These are phyloP conservation scores for Coemansia aciculifera DNA, from an alignment of 192 early-diverging fungal genomes.

Conservation along the genomic window DNA sequence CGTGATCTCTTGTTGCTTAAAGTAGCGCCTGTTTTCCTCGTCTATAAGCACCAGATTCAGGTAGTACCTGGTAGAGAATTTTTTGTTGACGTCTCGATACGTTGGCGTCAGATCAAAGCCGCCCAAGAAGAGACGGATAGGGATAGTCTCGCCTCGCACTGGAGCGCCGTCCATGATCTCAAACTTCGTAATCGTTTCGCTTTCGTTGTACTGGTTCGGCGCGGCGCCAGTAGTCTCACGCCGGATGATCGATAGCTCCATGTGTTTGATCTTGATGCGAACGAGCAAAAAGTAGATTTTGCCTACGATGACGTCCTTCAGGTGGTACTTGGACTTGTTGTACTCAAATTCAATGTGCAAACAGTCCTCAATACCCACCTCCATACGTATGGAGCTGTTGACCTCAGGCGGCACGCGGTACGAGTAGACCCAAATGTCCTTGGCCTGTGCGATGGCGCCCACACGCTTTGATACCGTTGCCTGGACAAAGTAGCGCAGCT, in stretches of 20 bases:
- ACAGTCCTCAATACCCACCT: constrained; percentile 99
- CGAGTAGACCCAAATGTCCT: constrained; percentile 98
- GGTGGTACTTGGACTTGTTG: constrained; percentile 97
- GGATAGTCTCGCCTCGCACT: constrained; percentile 92
- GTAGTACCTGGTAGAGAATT: constrained; percentile 98
- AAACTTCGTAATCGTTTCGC: constrained; percentile 98
- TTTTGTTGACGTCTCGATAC: constrained; percentile 98
- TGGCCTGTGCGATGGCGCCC: constrained; percentile 84
- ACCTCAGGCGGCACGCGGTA: constrained; percentile 85
- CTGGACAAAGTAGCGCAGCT: constrained; percentile 95
- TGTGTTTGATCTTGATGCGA: constrained; percentile 99
- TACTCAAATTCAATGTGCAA: constrained; percentile 99
- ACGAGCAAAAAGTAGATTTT: constrained; percentile 99
- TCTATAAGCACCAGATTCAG: constrained; percentile 97
- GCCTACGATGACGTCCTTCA: constrained; percentile 99
- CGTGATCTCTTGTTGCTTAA: constrained; percentile 98
- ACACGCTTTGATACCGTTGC: constrained; percentile 86
- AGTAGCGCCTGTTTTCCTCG: constrained; percentile 98
- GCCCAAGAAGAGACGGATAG: constrained; percentile 94
- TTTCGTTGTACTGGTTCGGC: constrained; percentile 98
- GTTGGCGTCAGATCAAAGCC: constrained; percentile 99
- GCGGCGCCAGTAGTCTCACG: constrained; percentile 96
- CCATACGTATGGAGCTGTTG: constrained; percentile 98
- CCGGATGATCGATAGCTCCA: constrained; percentile 98
- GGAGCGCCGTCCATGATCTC: constrained; percentile 99